A percentile compares a stretch with the other conserved stretches of the same genome.
Conservation (phyloP, 2,329 filamentous ascomycete species). For the Tolypocladium tundrense region DNA sequence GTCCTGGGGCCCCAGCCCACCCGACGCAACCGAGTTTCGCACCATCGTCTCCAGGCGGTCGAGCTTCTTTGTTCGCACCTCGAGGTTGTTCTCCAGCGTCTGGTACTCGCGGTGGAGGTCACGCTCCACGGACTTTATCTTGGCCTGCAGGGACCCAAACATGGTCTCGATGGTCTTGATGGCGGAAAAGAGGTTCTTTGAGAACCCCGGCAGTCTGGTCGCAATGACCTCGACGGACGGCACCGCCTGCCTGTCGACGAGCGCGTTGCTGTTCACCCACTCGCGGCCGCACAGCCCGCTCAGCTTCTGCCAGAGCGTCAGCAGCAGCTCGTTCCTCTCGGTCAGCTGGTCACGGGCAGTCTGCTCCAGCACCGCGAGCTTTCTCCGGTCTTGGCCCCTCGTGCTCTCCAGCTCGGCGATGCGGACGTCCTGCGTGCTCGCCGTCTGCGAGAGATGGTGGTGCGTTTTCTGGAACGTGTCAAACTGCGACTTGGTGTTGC, state of each 20-base stretch:
- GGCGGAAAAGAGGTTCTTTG: conserved; percentile 77
- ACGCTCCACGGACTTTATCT: conserved; percentile 77
- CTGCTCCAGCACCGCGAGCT: conserved; percentile 64
- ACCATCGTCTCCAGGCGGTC: conserved; percentile 78
- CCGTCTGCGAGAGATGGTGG: conserved; percentile 75
- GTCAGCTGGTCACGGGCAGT: conserved; percentile 77
- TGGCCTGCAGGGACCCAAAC: conserved; percentile 64
- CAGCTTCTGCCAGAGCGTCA: conserved; percentile 83
- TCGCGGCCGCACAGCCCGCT: conserved; percentile 79
- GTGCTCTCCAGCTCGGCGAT: conserved; percentile 80
- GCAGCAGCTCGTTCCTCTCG: conserved; percentile 80
- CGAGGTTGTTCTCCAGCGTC: conserved; percentile 69
- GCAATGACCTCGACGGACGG: conserved; percentile 79
- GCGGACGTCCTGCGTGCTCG: conserved; percentile 73
- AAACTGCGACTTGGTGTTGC: conserved; percentile 77
- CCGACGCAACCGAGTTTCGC: conserved; percentile 49
- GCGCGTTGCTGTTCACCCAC: conserved; percentile 81
- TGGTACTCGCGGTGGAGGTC: conserved; percentile 90
- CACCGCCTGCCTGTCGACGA: conserved; percentile 76
- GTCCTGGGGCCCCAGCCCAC: conserved; percentile 31
- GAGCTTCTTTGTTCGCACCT: conserved; percentile 71
- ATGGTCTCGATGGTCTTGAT: conserved; percentile 80
- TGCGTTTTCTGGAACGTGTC: conserved; percentile 84
- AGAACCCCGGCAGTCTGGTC: conserved; percentile 78
- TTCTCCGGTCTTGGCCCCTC: conserved; percentile 67